A percentile compares a stretch with the other conserved stretches of the same genome.
phyloP scores from a whole-genome alignment of 331 rosid species.

The Pyracantha coccinea region DNA sequence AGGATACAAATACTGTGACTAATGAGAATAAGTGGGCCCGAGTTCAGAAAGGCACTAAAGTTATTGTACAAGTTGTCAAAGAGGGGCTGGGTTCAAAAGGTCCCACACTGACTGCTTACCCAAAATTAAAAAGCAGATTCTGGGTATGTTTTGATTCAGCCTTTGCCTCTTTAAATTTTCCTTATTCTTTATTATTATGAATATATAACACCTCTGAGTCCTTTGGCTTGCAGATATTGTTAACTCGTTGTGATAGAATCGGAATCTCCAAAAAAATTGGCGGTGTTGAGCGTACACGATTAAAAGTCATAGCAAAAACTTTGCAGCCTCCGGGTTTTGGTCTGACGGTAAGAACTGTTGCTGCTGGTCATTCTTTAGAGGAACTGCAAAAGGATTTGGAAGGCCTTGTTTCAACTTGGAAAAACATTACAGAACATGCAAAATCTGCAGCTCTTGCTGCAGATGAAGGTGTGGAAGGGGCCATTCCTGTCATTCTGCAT shows the following conservation, averaged over 20 bases:
- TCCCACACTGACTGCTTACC: slow-evolving; percentile 79
- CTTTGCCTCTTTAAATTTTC: slow-evolving; percentile 6
- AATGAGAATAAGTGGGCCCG: slow-evolving; percentile 61
- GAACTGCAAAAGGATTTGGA: slow-evolving; percentile 87
- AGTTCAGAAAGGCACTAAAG: slow-evolving; percentile 87
- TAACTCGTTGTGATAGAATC: slow-evolving; percentile 59
- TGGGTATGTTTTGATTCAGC: slow-evolving; percentile 53
- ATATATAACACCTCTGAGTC: slow-evolving; percentile 17
- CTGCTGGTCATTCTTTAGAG: slow-evolving; percentile 85
- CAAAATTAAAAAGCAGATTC: slow-evolving; percentile 90
- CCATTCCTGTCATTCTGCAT: slow-evolving; percentile 84
- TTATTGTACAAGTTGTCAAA: slow-evolving; percentile 92
- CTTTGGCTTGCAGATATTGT: slow-evolving; percentile 58
- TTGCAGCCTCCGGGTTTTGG: slow-evolving; percentile 97
- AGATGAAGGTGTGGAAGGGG: slow-evolving; percentile 96
- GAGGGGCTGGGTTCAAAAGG: slow-evolving; percentile 94
- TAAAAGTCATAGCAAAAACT: slow-evolving; percentile 84
- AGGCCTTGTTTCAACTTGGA: slow-evolving; percentile 84
- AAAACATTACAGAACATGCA: slow-evolving; percentile 76
- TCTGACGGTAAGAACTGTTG: slow-evolving; percentile 92
- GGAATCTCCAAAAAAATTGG: slow-evolving; percentile 82
- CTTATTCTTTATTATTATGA: slow-evolving; percentile 8
- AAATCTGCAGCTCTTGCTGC: slow-evolving; percentile 93
- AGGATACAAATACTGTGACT: slow-evolving; percentile 14
- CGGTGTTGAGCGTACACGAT: slow-evolving; percentile 81